A percentile compares a stretch with the other conserved stretches of the same genome.
phyloP scores from a whole-genome alignment of 2,329 filamentous ascomycete species.

The Trichoderma afroharzianum region DNA sequence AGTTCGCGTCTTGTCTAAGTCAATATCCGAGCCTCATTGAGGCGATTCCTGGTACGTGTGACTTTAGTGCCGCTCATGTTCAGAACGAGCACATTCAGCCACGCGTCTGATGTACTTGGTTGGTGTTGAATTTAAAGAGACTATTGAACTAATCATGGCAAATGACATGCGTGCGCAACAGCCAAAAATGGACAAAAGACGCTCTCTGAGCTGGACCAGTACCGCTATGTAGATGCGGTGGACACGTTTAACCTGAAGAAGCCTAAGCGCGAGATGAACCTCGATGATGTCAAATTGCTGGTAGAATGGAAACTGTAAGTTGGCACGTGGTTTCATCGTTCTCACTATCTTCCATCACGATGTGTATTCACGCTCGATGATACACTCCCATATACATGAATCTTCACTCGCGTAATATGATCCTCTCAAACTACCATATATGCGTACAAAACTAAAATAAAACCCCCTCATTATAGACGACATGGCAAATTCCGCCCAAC shows the following conservation, averaged over 20 bases:
- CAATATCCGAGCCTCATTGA: conserved; percentile 41
- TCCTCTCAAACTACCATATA: background rate
- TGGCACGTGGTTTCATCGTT: background rate
- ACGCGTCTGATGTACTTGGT: background rate
- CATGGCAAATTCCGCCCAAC: conserved; percentile 62
- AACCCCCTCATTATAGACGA: conserved; percentile 35
- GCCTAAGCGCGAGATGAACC: conserved; percentile 42
- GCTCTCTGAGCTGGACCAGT: conserved; percentile 56
- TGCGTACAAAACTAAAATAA: background rate
- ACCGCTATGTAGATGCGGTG: conserved; percentile 55
- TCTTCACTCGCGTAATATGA: background rate
- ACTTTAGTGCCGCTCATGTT: background rate
- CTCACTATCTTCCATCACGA: background rate
- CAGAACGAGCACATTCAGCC: background rate
- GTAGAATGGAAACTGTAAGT: conserved; percentile 71
- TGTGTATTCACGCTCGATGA: background rate
- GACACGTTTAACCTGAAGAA: conserved; percentile 39
- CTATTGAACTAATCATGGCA: background rate
- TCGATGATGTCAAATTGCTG: conserved; percentile 56
- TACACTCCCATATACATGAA: background rate
- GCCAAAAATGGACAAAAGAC: conserved; percentile 48
- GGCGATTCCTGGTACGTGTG: conserved; percentile 35
- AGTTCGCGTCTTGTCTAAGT: conserved; percentile 36
- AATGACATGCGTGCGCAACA: conserved; percentile 21
- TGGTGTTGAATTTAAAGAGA: background rate